Evolutionary conservation across 179 eudicot genomes (phyloP), one percentile per base, ranked within the genome.

Genomic region (Beta macrorhiza): DNA sequence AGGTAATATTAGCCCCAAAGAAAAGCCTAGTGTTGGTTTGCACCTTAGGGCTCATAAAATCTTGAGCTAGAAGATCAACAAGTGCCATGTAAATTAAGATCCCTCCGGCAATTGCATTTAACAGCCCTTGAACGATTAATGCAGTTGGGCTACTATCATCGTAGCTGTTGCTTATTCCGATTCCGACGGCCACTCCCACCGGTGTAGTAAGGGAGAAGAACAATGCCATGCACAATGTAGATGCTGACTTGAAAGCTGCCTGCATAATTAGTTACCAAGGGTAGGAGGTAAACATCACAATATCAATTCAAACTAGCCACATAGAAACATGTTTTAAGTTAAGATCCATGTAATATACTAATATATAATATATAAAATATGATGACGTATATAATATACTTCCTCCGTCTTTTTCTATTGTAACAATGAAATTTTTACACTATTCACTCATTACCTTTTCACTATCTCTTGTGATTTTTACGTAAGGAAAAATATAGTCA

Each of bases 61-160:
- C 89, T 58, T 82, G 83, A 3, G 87, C 87, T 1, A 86, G 77
- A 57, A 86, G 77, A 63, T 86, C 87, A 10, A 86, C 87, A 11
- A 86, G 85, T 0, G 89, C 87, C 89, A 86, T 86, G 75, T 86
- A 84, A 25, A 86, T 77, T 75, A 86, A 77, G 4, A 86, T 86
- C 49, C 88, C 88, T 0, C 87, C 79, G 0, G 89, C 87, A 0
- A 64, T 25, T 0, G 89, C 80, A 16, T 84, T 70, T 17, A 86
- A 74, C 8, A 84, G 37, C 2, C 89, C 89, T 74, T 86, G 87
- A 29, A 84, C 84, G 2, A 86, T 80, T 0, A 86, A 67, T 1
- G 89, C 81, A 0, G 80, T 82, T 12, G 87, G 89, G 52, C 85
- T 84, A 12, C 64, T 86, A 5, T 84, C 89, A 10, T 82, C 74